phyloP scores from a whole-genome alignment of 108 stramenopile species.

The Nannochloropsis gaditana region DNA sequence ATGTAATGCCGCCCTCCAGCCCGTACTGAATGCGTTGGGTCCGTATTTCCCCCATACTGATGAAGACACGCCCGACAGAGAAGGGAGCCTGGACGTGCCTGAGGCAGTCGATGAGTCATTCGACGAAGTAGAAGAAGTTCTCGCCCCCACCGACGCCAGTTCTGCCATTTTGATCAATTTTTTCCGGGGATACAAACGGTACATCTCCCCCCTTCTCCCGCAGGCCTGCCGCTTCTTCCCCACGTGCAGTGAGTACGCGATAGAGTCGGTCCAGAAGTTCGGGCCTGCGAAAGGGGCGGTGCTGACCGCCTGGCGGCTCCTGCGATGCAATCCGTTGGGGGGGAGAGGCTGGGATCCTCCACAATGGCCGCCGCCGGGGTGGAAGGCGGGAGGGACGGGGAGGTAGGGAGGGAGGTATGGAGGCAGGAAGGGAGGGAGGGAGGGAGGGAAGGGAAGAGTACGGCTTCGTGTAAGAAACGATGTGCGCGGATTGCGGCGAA shows the following conservation, averaged over 20 bases:
- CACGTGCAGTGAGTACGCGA: constrained; percentile 44
- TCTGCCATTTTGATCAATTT: neutral
- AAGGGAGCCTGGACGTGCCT: too few relatives aligned
- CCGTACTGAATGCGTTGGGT: too few relatives aligned
- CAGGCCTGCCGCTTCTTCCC: constrained; percentile 47
- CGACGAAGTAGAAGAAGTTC: too few relatives aligned
- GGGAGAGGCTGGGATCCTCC: constrained; percentile 44
- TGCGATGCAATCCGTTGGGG: constrained; percentile 49
- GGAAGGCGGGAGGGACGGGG: constrained; percentile 41
- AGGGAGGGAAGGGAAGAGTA: neutral
- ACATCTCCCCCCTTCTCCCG: constrained; percentile 48
- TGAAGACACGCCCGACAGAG: too few relatives aligned
- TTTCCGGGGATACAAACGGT: constrained; percentile 33
- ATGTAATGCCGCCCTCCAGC: too few relatives aligned
- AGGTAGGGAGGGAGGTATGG: neutral
- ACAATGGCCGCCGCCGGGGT: constrained; percentile 48
- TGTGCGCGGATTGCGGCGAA: too few relatives aligned
- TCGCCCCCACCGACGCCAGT: neutral
- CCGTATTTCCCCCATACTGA: too few relatives aligned
- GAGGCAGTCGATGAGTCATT: too few relatives aligned
- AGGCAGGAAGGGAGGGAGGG: neutral
- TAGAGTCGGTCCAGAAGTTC: constrained; percentile 41
- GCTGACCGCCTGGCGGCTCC: constrained; percentile 43
- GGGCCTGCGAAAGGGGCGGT: constrained; percentile 41
- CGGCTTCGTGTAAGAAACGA: too few relatives aligned